A percentile compares a stretch with the other conserved stretches of the same genome.
phyloP scores from a whole-genome alignment of 345 rosid species.

The Anacardium occidentale region DNA sequence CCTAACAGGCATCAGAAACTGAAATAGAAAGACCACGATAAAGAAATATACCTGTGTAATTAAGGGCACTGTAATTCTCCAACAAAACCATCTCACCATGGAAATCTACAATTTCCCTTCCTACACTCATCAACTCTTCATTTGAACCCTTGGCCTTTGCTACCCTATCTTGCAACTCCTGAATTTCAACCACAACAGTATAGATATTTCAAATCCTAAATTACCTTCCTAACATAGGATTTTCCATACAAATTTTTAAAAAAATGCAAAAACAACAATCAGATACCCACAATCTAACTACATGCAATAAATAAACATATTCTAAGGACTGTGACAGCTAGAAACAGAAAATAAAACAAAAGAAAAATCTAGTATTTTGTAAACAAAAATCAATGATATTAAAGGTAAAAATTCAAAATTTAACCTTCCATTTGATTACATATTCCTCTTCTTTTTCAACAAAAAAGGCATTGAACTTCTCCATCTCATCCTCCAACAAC shows the following conservation, averaged over 20 bases:
- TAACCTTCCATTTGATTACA: constrained; percentile 45
- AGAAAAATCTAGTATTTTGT: too few relatives aligned
- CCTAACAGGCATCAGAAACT: background rate
- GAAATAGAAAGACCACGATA: background rate
- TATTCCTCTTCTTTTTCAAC: constrained; percentile 60
- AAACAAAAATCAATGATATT: too few relatives aligned
- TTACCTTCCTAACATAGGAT: background rate
- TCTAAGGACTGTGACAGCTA: too few relatives aligned
- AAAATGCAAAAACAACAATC: too few relatives aligned
- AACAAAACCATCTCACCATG: constrained; percentile 70
- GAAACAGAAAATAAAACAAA: too few relatives aligned
- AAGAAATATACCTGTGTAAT: constrained; percentile 48
- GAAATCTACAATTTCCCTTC: constrained; percentile 56
- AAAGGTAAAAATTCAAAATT: background rate
- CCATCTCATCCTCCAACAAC: constrained; percentile 53
- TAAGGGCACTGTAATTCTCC: constrained; percentile 57
- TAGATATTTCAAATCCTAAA: background rate
- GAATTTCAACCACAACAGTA: constrained; percentile 18
- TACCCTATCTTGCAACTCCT: constrained; percentile 57
- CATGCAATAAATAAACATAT: too few relatives aligned
- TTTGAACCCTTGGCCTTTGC: constrained; percentile 36
- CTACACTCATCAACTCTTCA: constrained; percentile 40
- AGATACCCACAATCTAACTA: too few relatives aligned
- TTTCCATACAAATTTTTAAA: too few relatives aligned
- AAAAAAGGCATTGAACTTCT: constrained; percentile 57